Percentiles rank a stretch among this genome's conserved stretches.
Conservation (phyloP, 495 filamentous ascomycete species). For the Hypomontagnella submonticulosa region DNA sequence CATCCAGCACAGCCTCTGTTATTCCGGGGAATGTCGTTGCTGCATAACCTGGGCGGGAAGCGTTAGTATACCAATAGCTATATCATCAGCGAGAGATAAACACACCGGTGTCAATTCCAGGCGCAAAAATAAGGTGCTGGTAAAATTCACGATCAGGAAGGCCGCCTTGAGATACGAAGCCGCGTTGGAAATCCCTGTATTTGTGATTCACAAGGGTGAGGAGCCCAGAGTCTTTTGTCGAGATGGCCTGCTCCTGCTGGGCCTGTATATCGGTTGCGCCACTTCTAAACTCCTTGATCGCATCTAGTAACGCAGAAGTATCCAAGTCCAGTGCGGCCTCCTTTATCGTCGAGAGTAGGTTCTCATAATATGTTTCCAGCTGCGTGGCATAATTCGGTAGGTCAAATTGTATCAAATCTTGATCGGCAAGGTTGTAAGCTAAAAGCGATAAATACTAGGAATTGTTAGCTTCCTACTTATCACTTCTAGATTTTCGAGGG, state of each 20-base stretch:
- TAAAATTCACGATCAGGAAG: slow-evolving; percentile 84
- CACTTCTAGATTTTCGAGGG: slow-evolving; percentile 48
- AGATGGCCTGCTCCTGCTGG: slow-evolving; percentile 69
- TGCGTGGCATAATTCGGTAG: slow-evolving; percentile 73
- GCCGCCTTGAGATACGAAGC: slow-evolving; percentile 79
- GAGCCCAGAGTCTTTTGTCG: slow-evolving; percentile 70
- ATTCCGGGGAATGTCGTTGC: slow-evolving; percentile 78
- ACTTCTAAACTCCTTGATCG: slow-evolving; percentile 62
- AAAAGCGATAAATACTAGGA: slow-evolving; percentile 74
- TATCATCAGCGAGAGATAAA: slow-evolving; percentile 70
- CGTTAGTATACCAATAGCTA: slow-evolving; percentile 42
- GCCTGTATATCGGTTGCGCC: slow-evolving; percentile 65
- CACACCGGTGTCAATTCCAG: slow-evolving; percentile 60
- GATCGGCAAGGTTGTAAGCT: slow-evolving; percentile 78
- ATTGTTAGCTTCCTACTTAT: neutral
- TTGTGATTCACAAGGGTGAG: slow-evolving; percentile 70
- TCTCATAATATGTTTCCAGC: slow-evolving; percentile 68
- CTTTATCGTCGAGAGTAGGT: slow-evolving; percentile 65
- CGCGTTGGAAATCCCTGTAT: slow-evolving; percentile 77
- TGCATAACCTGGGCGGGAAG: slow-evolving; percentile 37
- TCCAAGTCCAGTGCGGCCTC: slow-evolving; percentile 53
- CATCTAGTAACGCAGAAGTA: slow-evolving; percentile 41
- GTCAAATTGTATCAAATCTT: slow-evolving; percentile 78
- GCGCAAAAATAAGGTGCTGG: slow-evolving; percentile 85
- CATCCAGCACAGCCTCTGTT: slow-evolving; percentile 75